Percentiles rank a stretch among this genome's conserved stretches.
Evolutionary conservation across 2,329 filamentous ascomycete species (phyloP).

Genomic region (Aspergillus sp.): DNA sequence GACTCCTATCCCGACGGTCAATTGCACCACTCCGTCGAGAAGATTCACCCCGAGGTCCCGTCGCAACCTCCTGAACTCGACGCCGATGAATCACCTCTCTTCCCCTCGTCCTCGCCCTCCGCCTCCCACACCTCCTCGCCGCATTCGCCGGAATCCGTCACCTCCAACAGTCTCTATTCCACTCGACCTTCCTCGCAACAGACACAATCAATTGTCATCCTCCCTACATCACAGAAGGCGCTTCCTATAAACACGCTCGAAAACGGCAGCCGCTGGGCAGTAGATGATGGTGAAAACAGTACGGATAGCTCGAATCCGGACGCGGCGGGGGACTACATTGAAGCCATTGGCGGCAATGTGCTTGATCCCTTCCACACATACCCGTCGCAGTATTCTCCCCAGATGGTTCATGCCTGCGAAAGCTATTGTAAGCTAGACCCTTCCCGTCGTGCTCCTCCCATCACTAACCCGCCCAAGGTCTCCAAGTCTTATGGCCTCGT

Average conservation of each 20-base stretch:
- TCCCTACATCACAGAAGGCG: neutral
- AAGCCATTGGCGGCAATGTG: conserved; percentile 18
- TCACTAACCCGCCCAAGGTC: conserved; percentile 10
- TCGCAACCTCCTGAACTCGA: neutral
- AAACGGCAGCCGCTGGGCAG: neutral
- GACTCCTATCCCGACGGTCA: conserved; percentile 7
- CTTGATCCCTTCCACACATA: conserved; percentile 31
- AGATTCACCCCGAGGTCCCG: neutral
- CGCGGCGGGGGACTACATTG: conserved; percentile 10
- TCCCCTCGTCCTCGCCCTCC: conserved; percentile 8
- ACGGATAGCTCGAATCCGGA: conserved; percentile 4
- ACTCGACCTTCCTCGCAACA: neutral
- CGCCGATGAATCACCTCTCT: conserved; percentile 1
- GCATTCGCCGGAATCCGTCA: conserved; percentile 7
- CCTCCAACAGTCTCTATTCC: neutral
- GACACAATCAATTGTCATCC: neutral
- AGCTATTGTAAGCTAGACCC: conserved; percentile 24
- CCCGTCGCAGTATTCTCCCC: conserved; percentile 20
- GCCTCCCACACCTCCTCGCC: conserved; percentile 4
- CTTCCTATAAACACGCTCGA: neutral
- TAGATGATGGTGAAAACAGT: neutral
- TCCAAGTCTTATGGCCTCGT: conserved; percentile 29
- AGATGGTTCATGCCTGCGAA: conserved; percentile 24
- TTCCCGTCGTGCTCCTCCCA: neutral
- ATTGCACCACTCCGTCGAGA: neutral